Evolutionary conservation across 2,329 filamentous ascomycete genomes (phyloP), one percentile per base, ranked within the genome.

Genomic region (Diaporthe vexans): DNA sequence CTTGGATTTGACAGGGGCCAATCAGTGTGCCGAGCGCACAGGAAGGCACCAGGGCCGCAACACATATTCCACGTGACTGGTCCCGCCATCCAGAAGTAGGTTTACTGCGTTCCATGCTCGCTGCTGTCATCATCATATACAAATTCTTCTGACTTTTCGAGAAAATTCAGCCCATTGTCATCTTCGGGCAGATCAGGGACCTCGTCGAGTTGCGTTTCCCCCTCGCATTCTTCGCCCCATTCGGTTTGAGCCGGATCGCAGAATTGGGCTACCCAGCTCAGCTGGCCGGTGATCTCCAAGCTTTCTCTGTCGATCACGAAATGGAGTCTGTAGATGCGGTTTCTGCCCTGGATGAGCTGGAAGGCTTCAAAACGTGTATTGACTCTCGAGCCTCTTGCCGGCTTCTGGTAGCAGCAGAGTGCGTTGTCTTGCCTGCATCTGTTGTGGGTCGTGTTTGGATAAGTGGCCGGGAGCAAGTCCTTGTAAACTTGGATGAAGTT

Each of bases 241-340:
- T 24, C 3, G 11, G 19, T 6, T 48, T 33, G 59, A 9, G 6
- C 21, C 10, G 11, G 26, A 8, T 48, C 24, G 59, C 74, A 75
- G 46, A 74, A 54, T 43, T 69, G 61, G 58, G 51, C 35, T 21
- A 74, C 46, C 17, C 21, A n/a, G 6, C 29, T 40, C 52, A 52
- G 21, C 29, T 59, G 40, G 11, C 37, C n/a, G 2, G 57, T 52
- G 56, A 71, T 40, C 13, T 61, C 10, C 15, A 71, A 24, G 26
- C 33, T 61, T 13, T 3, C 1, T 29, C 5, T 29, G 35, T 54
- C 10, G 13, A 46, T 58, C 5, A 37, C 15, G 40, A 58, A 71
- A 37, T 75, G 71, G 24, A 75, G 57, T 33, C 74, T 75, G 57
- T 70, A 75, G 19, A 65, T 43, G 65, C 65, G 51, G 1, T 52